Evolutionary conservation across 768 basidiomycete genomes (phyloP).

Genomic region (Psilocybe cyanescens): DNA sequence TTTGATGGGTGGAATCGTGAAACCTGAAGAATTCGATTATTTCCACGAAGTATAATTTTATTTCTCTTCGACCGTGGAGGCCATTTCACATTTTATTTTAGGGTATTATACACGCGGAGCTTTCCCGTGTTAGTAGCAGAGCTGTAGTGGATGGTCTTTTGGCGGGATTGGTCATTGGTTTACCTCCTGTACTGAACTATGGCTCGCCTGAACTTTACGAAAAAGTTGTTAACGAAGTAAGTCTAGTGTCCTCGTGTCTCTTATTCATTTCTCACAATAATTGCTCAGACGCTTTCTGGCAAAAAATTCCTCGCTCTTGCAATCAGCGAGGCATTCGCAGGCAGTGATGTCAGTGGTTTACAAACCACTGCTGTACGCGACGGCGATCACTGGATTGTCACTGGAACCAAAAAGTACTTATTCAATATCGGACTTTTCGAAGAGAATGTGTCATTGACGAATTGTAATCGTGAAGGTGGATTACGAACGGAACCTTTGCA

Average conservation of each 20-base stretch:
- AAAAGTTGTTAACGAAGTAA: conserved; percentile 71
- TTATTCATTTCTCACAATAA: not conserved
- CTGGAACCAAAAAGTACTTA: conserved; percentile 88
- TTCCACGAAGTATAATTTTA: conserved; percentile 75
- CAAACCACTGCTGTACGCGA: conserved; percentile 87
- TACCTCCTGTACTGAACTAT: conserved; percentile 90
- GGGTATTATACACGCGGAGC: conserved; percentile 82
- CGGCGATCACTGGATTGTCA: conserved; percentile 86
- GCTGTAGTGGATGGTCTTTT: conserved; percentile 89
- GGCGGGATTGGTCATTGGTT: conserved; percentile 82
- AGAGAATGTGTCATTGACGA: not conserved
- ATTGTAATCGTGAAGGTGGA: conserved; percentile 62
- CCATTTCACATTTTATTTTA: conserved; percentile 26
- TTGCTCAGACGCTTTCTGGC: conserved; percentile 52
- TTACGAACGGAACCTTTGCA: conserved; percentile 84
- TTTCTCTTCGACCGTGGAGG: not conserved
- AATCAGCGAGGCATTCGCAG: conserved; percentile 93
- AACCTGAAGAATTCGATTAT: conserved; percentile 89
- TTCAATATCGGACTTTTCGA: not conserved
- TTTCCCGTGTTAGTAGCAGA: conserved; percentile 81
- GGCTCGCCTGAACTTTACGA: conserved; percentile 74
- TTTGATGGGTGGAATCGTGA: conserved; percentile 76
- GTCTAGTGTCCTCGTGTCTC: conserved; percentile 10
- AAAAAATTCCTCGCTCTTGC: conserved; percentile 90
- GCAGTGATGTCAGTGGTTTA: conserved; percentile 82